These are phyloP conservation scores for Simplicillium sp. DNA, from an alignment of 2,329 filamentous ascomycete species.

Conservation along the genomic window DNA sequence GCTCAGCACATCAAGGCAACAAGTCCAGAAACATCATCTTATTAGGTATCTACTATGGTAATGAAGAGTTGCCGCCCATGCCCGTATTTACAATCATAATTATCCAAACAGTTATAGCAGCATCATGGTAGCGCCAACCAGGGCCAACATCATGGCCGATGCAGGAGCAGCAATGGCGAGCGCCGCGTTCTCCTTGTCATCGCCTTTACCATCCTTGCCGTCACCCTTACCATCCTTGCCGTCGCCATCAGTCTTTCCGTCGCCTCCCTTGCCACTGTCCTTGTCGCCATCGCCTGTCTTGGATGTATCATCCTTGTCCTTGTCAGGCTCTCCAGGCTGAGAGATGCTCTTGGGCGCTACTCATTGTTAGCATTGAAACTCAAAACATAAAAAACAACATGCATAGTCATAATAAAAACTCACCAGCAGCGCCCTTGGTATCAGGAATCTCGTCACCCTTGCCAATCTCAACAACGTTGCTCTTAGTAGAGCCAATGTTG, in stretches of 20 bases:
- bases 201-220: too few species aligned
- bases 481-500: constrained; percentile 3
- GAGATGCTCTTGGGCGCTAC: not conserved
- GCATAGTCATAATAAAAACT: not conserved
- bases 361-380: not conserved
- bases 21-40: too few species aligned
- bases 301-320: not conserved
- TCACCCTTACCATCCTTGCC: not conserved
- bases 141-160: too few species aligned
- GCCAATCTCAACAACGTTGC: not conserved
- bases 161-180: too few species aligned
- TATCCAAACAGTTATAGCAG: too few species aligned
- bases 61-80: too few species aligned
- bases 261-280: not conserved
- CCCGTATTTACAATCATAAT: too few species aligned
- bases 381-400: not conserved
- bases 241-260: not conserved
- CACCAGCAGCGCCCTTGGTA: not conserved
- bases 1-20: too few species aligned
- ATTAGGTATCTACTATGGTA: too few species aligned
- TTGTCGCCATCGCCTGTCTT: not conserved
- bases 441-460: not conserved
- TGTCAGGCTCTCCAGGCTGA: not conserved
- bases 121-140: too few species aligned
- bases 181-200: too few species aligned